Conservation (phyloP, 768 basidiomycete species). For the Lactifluus rugatus region DNA sequence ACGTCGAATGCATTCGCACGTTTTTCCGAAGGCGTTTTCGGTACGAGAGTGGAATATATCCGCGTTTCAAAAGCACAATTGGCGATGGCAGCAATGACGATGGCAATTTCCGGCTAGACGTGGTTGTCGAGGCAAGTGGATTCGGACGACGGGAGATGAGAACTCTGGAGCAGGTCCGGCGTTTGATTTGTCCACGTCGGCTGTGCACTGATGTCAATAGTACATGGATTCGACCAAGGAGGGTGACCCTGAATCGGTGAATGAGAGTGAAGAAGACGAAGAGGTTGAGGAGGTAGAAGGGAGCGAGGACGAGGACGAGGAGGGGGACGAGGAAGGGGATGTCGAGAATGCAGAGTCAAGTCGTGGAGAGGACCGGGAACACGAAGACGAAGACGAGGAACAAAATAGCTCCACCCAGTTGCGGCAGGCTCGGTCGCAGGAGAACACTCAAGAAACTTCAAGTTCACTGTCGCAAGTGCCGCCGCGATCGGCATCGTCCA, state of each 20-base stretch:
- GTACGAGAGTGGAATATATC: constrained; percentile 86
- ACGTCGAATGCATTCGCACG: constrained; percentile 90
- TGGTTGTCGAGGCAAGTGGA: constrained; percentile 89
- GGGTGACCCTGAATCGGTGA: constrained; percentile 25
- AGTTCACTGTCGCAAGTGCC: background rate
- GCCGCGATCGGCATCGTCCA: background rate
- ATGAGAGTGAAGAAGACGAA: constrained; percentile 26
- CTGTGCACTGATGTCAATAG: constrained; percentile 16
- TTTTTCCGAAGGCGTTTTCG: constrained; percentile 89
- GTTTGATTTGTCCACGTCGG: background rate
- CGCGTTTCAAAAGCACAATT: constrained; percentile 65
- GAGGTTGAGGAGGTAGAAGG: constrained; percentile 10
- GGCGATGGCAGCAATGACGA: constrained; percentile 36
- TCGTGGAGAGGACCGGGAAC: background rate
- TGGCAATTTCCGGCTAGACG: constrained; percentile 60
- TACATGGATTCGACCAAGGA: constrained; percentile 22
- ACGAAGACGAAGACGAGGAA: background rate
- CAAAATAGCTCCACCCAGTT: background rate
- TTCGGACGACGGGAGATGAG: constrained; percentile 80
- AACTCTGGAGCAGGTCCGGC: constrained; percentile 68
- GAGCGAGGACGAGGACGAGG: constrained; percentile 2
- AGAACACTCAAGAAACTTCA: background rate
- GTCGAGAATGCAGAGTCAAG: background rate
- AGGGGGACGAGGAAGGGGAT: background rate
- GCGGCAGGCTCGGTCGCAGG: background rate